Evolutionary conservation across 805 yeast species (phyloP).

Genomic region (Komagataella populi): DNA sequence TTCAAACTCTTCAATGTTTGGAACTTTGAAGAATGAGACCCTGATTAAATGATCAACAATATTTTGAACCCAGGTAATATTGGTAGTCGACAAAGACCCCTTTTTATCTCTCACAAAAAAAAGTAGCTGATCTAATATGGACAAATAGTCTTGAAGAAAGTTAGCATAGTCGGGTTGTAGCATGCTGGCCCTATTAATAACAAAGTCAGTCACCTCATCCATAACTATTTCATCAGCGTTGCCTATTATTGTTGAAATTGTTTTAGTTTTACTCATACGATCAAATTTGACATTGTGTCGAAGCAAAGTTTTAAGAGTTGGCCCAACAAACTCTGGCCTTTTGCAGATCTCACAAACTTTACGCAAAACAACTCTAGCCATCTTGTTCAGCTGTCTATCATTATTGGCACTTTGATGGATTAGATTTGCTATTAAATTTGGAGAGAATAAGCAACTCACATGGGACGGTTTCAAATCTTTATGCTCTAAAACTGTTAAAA

Average conservation of each 20-base stretch:
- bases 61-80: conserved; percentile 16
- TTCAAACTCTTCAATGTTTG: conserved; percentile 4
- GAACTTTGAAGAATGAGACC: conserved; percentile 24
- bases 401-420: conserved; percentile 64
- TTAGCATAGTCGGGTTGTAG: conserved; percentile 4
- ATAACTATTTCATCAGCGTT: conserved; percentile 8
- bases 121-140: conserved; percentile 14
- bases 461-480: conserved; percentile 7
- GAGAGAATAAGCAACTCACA: conserved; percentile 28
- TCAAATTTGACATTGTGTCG: conserved; percentile 57
- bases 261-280: conserved; percentile 58
- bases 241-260: conserved; percentile 31
- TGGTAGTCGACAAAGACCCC: background rate
- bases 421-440: conserved; percentile 56
- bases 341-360: conserved; percentile 24
- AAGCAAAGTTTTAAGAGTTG: conserved; percentile 18
- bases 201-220: conserved; percentile 4
- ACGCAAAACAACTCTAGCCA: conserved; percentile 40
- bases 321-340: conserved; percentile 20
- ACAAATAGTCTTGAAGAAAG: conserved; percentile 1
- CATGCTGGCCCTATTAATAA: conserved; percentile 5
- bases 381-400: conserved; percentile 52
- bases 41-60: conserved; percentile 24
- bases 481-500: conserved; percentile 30
- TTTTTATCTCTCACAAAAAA: conserved; percentile 17